A percentile compares a stretch with the other conserved stretches of the same genome.
phyloP scores from a whole-genome alignment of 1,284 basidiomycete genomes.

The Ganoderma multipileum region DNA sequence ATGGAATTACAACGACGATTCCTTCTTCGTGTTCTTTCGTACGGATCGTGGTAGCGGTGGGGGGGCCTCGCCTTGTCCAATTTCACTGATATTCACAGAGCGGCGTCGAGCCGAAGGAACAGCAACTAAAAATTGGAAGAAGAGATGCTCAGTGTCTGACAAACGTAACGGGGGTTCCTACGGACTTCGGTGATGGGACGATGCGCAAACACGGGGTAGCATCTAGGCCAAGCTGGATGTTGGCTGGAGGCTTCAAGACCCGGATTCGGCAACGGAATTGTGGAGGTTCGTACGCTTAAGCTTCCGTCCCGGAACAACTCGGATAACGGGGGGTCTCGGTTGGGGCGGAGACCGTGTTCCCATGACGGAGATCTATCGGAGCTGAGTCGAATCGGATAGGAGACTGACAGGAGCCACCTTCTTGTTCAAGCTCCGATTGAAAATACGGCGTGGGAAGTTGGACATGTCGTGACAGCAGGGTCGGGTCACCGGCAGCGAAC shows the following conservation, averaged over 20 bases:
- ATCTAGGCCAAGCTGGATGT: not conserved
- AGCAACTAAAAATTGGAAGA: not conserved
- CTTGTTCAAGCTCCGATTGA: not conserved
- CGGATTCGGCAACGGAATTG: not conserved
- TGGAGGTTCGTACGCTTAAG: not conserved
- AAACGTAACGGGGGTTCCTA: constrained; percentile 1
- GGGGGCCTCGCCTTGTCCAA: not conserved
- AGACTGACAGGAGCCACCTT: too few relatives aligned
- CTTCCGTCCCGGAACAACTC: not conserved
- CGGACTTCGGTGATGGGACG: not conserved
- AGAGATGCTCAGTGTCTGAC: not conserved
- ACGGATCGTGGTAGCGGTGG: not conserved
- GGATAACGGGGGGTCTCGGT: not conserved
- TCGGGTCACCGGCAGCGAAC: not conserved
- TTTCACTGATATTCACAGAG: not conserved
- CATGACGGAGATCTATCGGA: not conserved
- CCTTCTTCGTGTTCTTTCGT: not conserved
- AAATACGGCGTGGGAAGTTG: constrained; percentile 4
- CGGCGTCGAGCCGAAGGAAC: not conserved
- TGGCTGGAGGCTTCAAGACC: constrained; percentile 3
- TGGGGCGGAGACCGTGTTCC: not conserved
- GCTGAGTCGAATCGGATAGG: not conserved
- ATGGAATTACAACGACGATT: not conserved
- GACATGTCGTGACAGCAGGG: not conserved
- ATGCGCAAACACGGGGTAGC: not conserved